Conservation (phyloP, 2,329 filamentous ascomycete genomes). For the Leptosphaerulina australis region DNA sequence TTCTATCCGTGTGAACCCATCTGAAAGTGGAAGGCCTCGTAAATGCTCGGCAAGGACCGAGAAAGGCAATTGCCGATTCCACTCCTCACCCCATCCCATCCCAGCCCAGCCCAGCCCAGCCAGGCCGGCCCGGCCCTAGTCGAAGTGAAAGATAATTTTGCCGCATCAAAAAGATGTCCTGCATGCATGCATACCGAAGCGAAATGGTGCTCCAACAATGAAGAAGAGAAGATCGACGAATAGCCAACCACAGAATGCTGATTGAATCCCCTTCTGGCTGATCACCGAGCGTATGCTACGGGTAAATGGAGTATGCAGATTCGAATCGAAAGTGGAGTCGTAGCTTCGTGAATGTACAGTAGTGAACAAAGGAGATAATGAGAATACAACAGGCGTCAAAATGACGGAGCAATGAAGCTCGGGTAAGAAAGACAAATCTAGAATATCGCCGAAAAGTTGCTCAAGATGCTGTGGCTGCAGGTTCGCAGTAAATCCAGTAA, state of each 20-base stretch:
- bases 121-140: slow-evolving; percentile 12
- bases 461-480: slow-evolving; percentile 28
- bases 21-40: slow-evolving; percentile 13
- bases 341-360: slow-evolving; percentile 26
- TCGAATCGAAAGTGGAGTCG: slow-evolving; percentile 24
- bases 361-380: slow-evolving; percentile 21
- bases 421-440: slow-evolving; percentile 34
- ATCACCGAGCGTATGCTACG: slow-evolving; percentile 15
- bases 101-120: slow-evolving; percentile 1
- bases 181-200: slow-evolving; percentile 25
- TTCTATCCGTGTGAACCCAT: slow-evolving; percentile 8
- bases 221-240: slow-evolving; percentile 26
- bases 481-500: slow-evolving; percentile 13
- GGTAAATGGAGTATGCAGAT: slow-evolving; percentile 24
- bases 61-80: not conserved
- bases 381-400: slow-evolving; percentile 19
- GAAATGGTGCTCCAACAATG: slow-evolving; percentile 16
- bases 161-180: slow-evolving; percentile 24
- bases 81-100: not conserved
- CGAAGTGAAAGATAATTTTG: slow-evolving; percentile 6
- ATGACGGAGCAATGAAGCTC: slow-evolving; percentile 33
- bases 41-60: slow-evolving; percentile 2
- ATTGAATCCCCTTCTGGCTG: slow-evolving; percentile 6
- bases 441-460: slow-evolving; percentile 38
- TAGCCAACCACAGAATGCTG: slow-evolving; percentile 22